A percentile compares a stretch with the other conserved stretches of the same genome.
Conservation (phyloP, 176 grass and related monocot genomes). For the Stipa capillata region DNA sequence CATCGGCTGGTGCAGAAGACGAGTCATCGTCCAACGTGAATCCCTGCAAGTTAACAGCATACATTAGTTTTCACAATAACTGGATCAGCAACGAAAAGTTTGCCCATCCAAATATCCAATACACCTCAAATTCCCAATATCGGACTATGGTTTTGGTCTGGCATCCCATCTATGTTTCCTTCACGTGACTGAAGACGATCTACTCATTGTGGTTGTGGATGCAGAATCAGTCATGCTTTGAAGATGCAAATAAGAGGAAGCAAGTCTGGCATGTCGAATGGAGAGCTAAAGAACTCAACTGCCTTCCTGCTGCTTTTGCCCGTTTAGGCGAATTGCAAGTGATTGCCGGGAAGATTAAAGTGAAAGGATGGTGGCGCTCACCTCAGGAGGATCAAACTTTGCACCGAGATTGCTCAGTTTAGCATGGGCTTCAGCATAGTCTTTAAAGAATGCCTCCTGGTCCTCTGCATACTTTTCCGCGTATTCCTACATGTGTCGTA, state of each 20-base stretch:
- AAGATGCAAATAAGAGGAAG: background rate
- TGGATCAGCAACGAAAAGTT: too few relatives aligned
- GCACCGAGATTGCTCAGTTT: conserved; percentile 88
- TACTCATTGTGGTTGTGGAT: background rate
- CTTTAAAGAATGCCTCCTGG: conserved; percentile 78
- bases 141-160: background rate
- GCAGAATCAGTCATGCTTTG: background rate
- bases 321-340: background rate
- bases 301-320: background rate
- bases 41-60: conserved; percentile 43
- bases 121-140: background rate
- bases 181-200: background rate
- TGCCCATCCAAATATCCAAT: background rate
- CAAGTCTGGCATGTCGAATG: background rate
- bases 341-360: background rate
- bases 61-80: too few relatives aligned
- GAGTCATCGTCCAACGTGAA: conserved; percentile 52
- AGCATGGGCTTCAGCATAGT: conserved; percentile 94
- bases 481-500: conserved; percentile 42
- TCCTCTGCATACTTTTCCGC: conserved; percentile 81
- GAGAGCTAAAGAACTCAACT: background rate
- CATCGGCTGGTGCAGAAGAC: background rate
- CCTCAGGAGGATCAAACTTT: conserved; percentile 91
- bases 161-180: background rate
- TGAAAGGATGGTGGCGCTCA: background rate